Evolutionary conservation across 495 filamentous ascomycete species (phyloP).

Genomic region (Tetracladium marchalianum): DNA sequence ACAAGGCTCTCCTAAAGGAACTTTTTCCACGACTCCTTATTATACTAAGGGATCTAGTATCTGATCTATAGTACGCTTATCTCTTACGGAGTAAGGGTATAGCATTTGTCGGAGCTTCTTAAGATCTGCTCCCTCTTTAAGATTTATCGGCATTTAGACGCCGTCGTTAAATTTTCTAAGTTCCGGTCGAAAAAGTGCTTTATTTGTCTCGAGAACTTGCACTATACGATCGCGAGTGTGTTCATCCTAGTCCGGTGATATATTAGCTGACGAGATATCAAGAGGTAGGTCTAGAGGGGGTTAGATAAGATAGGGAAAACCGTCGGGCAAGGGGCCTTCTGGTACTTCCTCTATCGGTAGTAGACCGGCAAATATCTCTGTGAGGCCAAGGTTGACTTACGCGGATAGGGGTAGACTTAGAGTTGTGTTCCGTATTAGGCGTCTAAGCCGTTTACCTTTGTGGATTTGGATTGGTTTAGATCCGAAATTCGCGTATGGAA

Average conservation of each 20-base stretch:
- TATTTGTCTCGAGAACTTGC: neutral
- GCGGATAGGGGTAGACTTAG: too few relatives aligned
- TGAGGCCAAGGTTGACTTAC: neutral
- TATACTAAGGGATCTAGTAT: neutral
- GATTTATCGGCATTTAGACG: conserved; percentile 7
- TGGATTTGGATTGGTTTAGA: too few relatives aligned
- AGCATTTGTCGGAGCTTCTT: neutral
- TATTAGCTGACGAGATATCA: neutral
- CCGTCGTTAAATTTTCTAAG: conserved; percentile 11
- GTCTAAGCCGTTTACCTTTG: too few relatives aligned
- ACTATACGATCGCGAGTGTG: neutral
- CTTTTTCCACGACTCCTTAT: neutral
- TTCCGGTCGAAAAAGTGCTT: neutral
- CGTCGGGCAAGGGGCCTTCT: neutral
- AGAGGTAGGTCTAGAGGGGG: neutral
- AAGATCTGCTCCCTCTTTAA: neutral
- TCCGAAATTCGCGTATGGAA: too few relatives aligned
- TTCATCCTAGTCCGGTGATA: neutral
- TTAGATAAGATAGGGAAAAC: neutral
- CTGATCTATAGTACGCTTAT: neutral
- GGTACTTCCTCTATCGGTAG: neutral
- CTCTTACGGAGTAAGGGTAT: neutral
- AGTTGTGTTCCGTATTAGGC: too few relatives aligned
- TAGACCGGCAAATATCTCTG: neutral
- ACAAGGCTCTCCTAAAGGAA: conserved; percentile 3